These are phyloP conservation scores for Candida chilensis DNA, from an alignment of 805 yeast genomes.

Conservation along the genomic window DNA sequence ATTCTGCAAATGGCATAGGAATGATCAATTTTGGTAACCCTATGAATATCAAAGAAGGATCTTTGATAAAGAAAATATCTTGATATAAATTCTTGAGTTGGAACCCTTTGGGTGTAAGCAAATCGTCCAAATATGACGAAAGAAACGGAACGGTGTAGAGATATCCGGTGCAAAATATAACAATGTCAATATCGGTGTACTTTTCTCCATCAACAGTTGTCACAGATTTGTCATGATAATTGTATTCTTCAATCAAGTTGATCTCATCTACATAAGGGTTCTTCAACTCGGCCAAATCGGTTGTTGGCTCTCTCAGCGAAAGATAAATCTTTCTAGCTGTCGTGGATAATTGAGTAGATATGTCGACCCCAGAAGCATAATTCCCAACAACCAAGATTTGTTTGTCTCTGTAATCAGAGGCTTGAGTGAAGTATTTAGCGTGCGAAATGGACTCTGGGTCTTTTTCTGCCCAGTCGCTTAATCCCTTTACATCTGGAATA, in stretches of 20 bases:
- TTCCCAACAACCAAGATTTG: constrained; percentile 5
- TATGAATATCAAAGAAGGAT: constrained; percentile 31
- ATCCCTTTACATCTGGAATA: constrained; percentile 33
- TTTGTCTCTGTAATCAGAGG: constrained; percentile 10
- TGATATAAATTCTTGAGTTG: constrained; percentile 29
- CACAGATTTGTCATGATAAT: constrained; percentile 12
- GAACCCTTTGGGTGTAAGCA: constrained; percentile 19
- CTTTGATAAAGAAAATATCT: constrained; percentile 35
- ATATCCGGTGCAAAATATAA: constrained; percentile 30
- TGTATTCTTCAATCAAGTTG: constrained; percentile 12
- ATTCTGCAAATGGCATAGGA: constrained; percentile 42
- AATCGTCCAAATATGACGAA: constrained; percentile 10
- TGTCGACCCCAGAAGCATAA: not conserved
- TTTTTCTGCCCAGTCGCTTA: constrained; percentile 18
- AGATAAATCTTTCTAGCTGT: constrained; percentile 7
- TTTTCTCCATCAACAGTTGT: constrained; percentile 13
- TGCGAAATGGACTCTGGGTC: constrained; percentile 19
- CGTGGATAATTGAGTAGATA: constrained; percentile 6
- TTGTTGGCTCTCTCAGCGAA: constrained; percentile 10
- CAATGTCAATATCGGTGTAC: constrained; percentile 14
- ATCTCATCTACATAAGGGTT: constrained; percentile 10
- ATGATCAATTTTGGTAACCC: constrained; percentile 36
- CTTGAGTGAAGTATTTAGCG: constrained; percentile 17
- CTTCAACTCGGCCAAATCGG: constrained; percentile 6
- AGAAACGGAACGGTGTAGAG: constrained; percentile 24